phyloP scores from a whole-genome alignment of 2,329 filamentous ascomycete species.

The Exophiala spinifera region DNA sequence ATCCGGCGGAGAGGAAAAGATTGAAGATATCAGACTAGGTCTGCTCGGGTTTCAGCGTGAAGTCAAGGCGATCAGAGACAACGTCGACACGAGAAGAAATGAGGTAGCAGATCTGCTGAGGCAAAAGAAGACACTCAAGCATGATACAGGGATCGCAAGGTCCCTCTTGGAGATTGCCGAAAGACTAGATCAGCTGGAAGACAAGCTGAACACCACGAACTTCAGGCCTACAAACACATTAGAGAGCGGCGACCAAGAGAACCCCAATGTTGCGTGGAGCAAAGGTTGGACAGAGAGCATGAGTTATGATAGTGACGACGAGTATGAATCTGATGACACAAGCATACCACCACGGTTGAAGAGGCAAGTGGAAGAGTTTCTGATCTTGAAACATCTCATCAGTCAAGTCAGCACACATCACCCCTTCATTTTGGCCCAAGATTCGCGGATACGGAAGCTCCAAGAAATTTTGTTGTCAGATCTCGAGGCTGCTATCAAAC shows the following conservation, averaged over 20 bases:
- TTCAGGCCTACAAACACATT: slow-evolving; percentile 20
- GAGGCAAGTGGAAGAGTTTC: slow-evolving; percentile 57
- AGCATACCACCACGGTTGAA: slow-evolving; percentile 31
- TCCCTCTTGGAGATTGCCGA: slow-evolving; percentile 45
- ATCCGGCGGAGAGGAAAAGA: slow-evolving; percentile 81
- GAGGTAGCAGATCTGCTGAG: slow-evolving; percentile 62
- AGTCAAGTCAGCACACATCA: slow-evolving; percentile 54
- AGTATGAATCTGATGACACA: slow-evolving; percentile 35
- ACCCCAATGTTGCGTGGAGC: slow-evolving; percentile 35
- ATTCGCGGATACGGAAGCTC: slow-evolving; percentile 55
- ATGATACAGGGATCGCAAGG: slow-evolving; percentile 61
- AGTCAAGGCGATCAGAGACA: slow-evolving; percentile 67
- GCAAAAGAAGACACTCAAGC: slow-evolving; percentile 52
- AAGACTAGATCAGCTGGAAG: slow-evolving; percentile 59
- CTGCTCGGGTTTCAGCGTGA: slow-evolving; percentile 81
- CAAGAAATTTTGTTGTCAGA: slow-evolving; percentile 63
- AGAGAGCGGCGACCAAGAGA: slow-evolving; percentile 26
- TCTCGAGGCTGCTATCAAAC: slow-evolving; percentile 60
- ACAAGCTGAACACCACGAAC: slow-evolving; percentile 66
- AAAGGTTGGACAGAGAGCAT: slow-evolving; percentile 35
- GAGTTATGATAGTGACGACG: slow-evolving; percentile 37
- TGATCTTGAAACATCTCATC: slow-evolving; percentile 53
- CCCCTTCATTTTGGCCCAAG: slow-evolving; percentile 61
- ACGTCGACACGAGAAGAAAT: slow-evolving; percentile 60
- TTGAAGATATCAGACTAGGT: slow-evolving; percentile 85